Evolutionary conservation across 352 stramenopile species (phyloP), one percentile per base, ranked within the genome.

Genomic region (Pythium phragmiticola): DNA sequence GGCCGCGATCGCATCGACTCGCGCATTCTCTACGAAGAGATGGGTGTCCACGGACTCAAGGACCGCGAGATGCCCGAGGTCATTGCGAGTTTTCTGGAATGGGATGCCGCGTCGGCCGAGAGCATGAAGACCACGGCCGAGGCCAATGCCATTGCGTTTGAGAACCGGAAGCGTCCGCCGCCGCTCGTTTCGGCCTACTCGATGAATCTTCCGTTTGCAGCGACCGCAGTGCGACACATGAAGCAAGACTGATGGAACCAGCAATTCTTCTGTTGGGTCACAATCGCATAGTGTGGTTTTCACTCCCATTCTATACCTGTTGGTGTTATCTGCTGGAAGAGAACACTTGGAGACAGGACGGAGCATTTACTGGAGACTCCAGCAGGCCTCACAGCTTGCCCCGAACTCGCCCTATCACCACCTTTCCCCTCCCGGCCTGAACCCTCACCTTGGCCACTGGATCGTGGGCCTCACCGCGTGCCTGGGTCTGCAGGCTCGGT

Each of bases 141-240:
- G 16, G 28, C 47, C 16, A 82, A 84, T 48, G 66, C 72, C 16
- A 57, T 69, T 33, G 34, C 47, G 16, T 82, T 66, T 34, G 64
- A 48, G 12, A 68, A 70, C 53, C 69, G 50, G 19, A 67, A 69
- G 43, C 69, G 70, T 34, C 60, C 60, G 7, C 79, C 77, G 12
- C 54, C 67, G 0, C 58, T 83, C 21, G 58, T 86, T 26, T 86
- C 77, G n/a, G 60, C 69, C 21, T 69, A 86, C 68, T 88, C 79
- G n/a, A 88, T 88, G 77, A 88, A 88, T 69, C 65, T 88, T 43
- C 79, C 79, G 0, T 82, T 86, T 41, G 26, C 48, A 48, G 63
- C 39, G 42, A 50, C 37, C 17, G 64, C 34, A 36, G 17, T 43
- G 0, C 69, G 73, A 19, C 63, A 72, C 33, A 50, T 70, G n/a